Evolutionary conservation across 768 basidiomycete genomes (phyloP).

Genomic region (Serendipita indica): DNA sequence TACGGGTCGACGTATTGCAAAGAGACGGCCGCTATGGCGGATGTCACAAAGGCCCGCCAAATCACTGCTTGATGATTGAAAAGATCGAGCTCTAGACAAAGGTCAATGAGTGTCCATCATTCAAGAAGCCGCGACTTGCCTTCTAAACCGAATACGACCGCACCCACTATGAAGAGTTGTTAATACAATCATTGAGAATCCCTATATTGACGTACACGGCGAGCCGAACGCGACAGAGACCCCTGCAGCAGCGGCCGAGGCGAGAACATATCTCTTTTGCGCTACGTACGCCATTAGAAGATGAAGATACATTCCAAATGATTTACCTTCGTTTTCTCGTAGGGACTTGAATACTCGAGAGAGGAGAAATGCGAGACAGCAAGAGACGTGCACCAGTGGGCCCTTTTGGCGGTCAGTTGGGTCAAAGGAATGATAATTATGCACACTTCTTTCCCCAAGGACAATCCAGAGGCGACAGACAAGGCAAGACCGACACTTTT

Average conservation of each 20-base stretch:
- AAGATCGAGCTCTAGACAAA: conserved; percentile 12
- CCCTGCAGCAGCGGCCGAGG: conserved; percentile 73
- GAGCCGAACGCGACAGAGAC: conserved; percentile 83
- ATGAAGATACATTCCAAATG: not conserved
- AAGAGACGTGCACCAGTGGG: conserved; percentile 72
- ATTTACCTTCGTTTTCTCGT: conserved; percentile 58
- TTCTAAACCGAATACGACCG: conserved; percentile 75
- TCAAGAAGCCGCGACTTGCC: conserved; percentile 23
- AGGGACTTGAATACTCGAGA: conserved; percentile 55
- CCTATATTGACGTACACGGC: conserved; percentile 26
- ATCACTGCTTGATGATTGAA: conserved; percentile 29
- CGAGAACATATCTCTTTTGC: conserved; percentile 66
- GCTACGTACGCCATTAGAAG: conserved; percentile 27
- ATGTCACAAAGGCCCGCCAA: conserved; percentile 82
- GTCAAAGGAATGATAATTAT: conserved; percentile 18
- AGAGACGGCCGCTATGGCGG: conserved; percentile 71
- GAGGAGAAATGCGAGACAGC: conserved; percentile 62
- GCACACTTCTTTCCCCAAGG: conserved; percentile 67
- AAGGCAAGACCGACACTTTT: conserved; percentile 74
- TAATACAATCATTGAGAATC: not conserved
- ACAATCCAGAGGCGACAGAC: conserved; percentile 71
- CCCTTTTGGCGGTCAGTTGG: conserved; percentile 30
- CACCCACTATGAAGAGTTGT: conserved; percentile 35
- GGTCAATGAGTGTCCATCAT: not conserved
- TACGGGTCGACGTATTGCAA: conserved; percentile 78